Base-by-base conservation (phyloP, 805 yeast genomes). In the Hanseniaspora vineae region DNA sequence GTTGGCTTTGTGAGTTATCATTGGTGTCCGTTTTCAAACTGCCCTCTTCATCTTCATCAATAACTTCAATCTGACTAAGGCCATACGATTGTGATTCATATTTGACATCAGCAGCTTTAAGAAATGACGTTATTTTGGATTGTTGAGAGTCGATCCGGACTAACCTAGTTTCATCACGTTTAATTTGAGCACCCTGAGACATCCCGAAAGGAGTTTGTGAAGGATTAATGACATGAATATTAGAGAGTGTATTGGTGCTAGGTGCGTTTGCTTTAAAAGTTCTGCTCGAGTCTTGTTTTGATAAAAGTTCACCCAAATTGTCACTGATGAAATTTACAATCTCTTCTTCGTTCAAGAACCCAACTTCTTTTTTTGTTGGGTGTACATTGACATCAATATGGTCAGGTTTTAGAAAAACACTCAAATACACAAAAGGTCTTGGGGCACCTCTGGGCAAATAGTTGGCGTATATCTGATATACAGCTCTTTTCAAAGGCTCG, bases 331-430 rank as follows among this genome's bases (percentile, higher is more conserved):
- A 55, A 39, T 80, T 87, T 11, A 85, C 74, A 18, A 92, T 87
- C 58, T 89, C 97, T 42, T 83, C 92, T 56, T 92, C 97, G 60
- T 78, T 64, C 35, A 92, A 66, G 59, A 92, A 88, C 42, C 94
- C 62, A 2, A 92, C 97, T 56, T 90, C 97, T 50, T 90, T 73
- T 55, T 92, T 92, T 0, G 97, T 90, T 0, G 98, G 98, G 59
- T 92, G 98, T 13, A 92, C 81, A 59, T 92, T 92, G 14, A 92
- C 97, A 61, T 92, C 98, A 8, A 92, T 71, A 51, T 81, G 80
- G 33, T 65, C 66, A 0, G 96, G 84, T 19, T 71, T 67, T 2
- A 92, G 77, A 17, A 67, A 67, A n/a, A 92, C 60, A 44, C 84
- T 71, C 46, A 92, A 50, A 62, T 88, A 92, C 1, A 85, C 71